These are phyloP conservation scores for Prunus yedoensis DNA, from an alignment of 331 rosid species.

Conservation along the genomic window DNA sequence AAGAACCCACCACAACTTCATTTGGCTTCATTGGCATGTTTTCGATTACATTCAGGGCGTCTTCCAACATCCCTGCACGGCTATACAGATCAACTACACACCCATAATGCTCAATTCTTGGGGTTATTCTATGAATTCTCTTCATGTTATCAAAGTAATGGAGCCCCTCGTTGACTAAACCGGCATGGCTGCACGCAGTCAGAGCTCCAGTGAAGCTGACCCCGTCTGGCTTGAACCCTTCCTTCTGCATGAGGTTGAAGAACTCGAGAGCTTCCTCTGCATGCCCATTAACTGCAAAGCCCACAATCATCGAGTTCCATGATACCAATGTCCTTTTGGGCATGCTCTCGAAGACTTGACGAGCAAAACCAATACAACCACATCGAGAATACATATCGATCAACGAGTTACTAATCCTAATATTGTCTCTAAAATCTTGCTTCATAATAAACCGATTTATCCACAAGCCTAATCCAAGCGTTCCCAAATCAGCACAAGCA, in stretches of 20 bases:
- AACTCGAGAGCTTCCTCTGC: conserved; percentile 60
- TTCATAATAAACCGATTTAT: too few relatives aligned
- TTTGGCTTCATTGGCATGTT: conserved; percentile 85
- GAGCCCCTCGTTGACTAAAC: conserved; percentile 57
- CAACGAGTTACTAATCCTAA: too few relatives aligned
- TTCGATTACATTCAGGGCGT: conserved; percentile 58
- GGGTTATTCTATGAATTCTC: conserved; percentile 42
- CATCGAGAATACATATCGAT: too few relatives aligned
- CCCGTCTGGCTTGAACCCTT: conserved; percentile 64
- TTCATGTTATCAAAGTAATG: conserved; percentile 55
- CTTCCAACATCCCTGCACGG: conserved; percentile 75
- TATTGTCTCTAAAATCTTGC: too few relatives aligned
- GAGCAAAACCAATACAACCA: conserved; percentile 16
- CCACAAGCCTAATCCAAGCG: too few relatives aligned
- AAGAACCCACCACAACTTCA: conserved; percentile 76
- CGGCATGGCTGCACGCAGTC: conserved; percentile 74
- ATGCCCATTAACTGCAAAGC: conserved; percentile 70
- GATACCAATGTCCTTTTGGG: conserved; percentile 50
- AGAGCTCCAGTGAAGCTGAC: conserved; percentile 81
- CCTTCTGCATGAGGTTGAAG: conserved; percentile 58
- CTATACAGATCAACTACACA: conserved; percentile 79
- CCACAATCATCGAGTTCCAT: conserved; percentile 82
- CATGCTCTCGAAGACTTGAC: conserved; percentile 58
- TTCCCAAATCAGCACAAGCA: too few relatives aligned
- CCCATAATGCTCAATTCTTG: conserved; percentile 76